Percentiles rank a stretch among this genome's conserved stretches.
Conservation (phyloP, 1,284 basidiomycete genomes). For the Ceratobasidium sp. region DNA sequence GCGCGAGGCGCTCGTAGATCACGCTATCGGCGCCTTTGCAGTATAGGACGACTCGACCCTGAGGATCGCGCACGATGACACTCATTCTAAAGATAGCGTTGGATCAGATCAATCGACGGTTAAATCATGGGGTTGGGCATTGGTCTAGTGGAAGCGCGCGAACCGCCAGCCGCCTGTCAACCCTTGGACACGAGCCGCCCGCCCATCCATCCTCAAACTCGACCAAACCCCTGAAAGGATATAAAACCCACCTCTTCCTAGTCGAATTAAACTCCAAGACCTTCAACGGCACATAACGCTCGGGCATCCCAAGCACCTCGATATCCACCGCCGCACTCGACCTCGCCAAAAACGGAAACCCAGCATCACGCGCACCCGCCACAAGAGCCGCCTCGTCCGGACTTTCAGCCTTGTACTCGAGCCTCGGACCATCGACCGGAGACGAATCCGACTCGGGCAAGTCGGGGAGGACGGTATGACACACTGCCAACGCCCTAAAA, state of each 20-base stretch:
- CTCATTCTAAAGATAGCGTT: slow-evolving; percentile 64
- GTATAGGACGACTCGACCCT: slow-evolving; percentile 82
- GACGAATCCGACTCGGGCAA: slow-evolving; percentile 61
- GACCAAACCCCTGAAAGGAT: background rate
- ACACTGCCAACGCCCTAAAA: slow-evolving; percentile 89
- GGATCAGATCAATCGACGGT: background rate
- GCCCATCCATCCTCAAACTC: background rate
- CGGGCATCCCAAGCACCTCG: slow-evolving; percentile 87
- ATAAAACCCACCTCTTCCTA: slow-evolving; percentile 65
- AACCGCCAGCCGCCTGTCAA: too few species aligned
- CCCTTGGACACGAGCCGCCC: too few species aligned
- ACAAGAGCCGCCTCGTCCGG: slow-evolving; percentile 96
- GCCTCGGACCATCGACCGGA: slow-evolving; percentile 44
- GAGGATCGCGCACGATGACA: slow-evolving; percentile 81
- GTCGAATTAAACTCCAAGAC: slow-evolving; percentile 93
- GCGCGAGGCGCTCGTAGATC: slow-evolving; percentile 83
- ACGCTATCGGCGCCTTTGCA: slow-evolving; percentile 98
- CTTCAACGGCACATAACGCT: slow-evolving; percentile 80
- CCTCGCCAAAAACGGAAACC: slow-evolving; percentile 88
- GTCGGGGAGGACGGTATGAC: slow-evolving; percentile 89
- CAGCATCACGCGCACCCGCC: slow-evolving; percentile 87
- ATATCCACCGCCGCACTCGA: slow-evolving; percentile 82
- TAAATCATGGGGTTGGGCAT: background rate
- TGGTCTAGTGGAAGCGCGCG: too few species aligned
- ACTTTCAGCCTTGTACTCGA: slow-evolving; percentile 95